phyloP scores from a whole-genome alignment of 2,329 filamentous ascomycete genomes.

The Botrytis pseudocinerea region DNA sequence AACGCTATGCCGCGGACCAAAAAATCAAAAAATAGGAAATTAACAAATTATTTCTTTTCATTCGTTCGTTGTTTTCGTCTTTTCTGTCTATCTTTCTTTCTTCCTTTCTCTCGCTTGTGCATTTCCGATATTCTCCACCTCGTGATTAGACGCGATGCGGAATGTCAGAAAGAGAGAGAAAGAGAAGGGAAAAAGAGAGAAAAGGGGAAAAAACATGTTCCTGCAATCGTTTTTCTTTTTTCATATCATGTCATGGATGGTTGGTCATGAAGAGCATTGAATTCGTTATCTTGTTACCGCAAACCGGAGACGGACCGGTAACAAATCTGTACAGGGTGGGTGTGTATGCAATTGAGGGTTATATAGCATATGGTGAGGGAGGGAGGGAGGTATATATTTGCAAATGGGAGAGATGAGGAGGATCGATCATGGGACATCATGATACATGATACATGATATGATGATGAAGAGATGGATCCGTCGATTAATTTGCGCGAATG shows the following conservation, averaged over 20 bases:
- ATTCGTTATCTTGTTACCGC: neutral
- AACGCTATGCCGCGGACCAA: slow-evolving; percentile 10
- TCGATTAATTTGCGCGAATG: slow-evolving; percentile 79
- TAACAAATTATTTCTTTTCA: neutral
- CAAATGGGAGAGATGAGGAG: slow-evolving; percentile 24
- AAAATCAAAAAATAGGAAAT: neutral
- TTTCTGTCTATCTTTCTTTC: too few relatives aligned
- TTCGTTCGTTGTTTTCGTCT: neutral
- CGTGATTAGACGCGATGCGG: too few relatives aligned
- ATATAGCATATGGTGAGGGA: slow-evolving; percentile 31
- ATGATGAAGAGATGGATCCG: neutral
- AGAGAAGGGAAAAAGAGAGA: neutral
- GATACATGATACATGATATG: neutral
- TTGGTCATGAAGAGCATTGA: slow-evolving; percentile 15
- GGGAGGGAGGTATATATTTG: slow-evolving; percentile 28
- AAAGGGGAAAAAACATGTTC: neutral
- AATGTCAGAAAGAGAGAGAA: neutral
- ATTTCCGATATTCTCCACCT: too few relatives aligned
- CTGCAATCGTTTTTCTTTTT: neutral
- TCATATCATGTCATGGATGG: slow-evolving; percentile 6
- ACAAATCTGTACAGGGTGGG: slow-evolving; percentile 35
- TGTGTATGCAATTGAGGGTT: slow-evolving; percentile 35
- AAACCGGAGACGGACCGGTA: neutral
- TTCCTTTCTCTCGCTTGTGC: too few relatives aligned
- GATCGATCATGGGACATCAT: neutral